Percentiles rank a stretch among this genome's conserved stretches.
These are phyloP conservation scores for Talaromyces pinophilus DNA, from an alignment of 2,329 filamentous ascomycete species.

Conservation along the genomic window DNA sequence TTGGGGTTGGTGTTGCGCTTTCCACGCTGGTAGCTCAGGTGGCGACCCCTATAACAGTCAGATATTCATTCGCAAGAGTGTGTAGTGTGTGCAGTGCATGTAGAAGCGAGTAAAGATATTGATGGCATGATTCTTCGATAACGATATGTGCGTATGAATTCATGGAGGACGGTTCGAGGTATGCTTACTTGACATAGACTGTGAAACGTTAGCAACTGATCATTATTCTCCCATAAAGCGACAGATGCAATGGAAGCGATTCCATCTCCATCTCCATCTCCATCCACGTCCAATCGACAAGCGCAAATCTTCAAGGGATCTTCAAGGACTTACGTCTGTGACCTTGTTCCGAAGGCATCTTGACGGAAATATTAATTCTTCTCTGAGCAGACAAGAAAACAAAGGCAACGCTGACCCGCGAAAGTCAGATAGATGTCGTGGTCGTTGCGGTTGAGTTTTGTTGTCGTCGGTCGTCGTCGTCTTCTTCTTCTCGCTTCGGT, in stretches of 20 bases:
- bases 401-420: conserved; percentile 44
- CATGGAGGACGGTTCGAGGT: conserved; percentile 20
- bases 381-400: conserved; percentile 45
- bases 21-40: conserved; percentile 96
- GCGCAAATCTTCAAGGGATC: not conserved
- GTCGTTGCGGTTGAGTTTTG: conserved; percentile 40
- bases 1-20: conserved; percentile 88
- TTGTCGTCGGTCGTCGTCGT: conserved; percentile 37
- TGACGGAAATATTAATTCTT: conserved; percentile 53
- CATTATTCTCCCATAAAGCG: not conserved
- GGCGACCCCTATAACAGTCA: conserved; percentile 74
- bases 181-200: conserved; percentile 90
- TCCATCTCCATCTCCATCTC: not conserved
- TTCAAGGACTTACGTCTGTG: conserved; percentile 71
- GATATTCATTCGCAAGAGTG: conserved; percentile 25
- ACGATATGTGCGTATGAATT: conserved; percentile 4
- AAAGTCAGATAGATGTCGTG: conserved; percentile 35
- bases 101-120: not conserved
- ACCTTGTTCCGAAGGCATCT: conserved; percentile 85
- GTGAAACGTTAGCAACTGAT: conserved; percentile 37
- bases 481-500: conserved; percentile 35
- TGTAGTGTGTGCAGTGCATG: not conserved
- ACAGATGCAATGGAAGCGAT: not conserved
- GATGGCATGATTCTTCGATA: not conserved
- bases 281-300: conserved; percentile 2